Evolutionary conservation across 2,329 filamentous ascomycete genomes (phyloP), one percentile per base, ranked within the genome.

Genomic region (Monosporascus sp.): DNA sequence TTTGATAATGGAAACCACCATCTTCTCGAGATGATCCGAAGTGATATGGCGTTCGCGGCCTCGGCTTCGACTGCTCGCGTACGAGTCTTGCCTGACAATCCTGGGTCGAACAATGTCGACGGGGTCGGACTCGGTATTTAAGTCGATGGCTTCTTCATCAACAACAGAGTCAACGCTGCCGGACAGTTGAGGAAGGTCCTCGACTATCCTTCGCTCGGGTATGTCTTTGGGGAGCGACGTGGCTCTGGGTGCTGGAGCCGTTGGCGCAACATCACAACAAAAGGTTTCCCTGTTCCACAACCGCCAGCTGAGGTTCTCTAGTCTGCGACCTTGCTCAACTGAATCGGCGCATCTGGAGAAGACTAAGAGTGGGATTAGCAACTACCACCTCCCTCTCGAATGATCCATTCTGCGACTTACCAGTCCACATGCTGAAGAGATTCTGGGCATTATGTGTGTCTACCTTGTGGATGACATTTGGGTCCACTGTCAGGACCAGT

Each of bases 281-380:
- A 96, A 91, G 11, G 90, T 93, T 70, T 97, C 92, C 65, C 91
- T 83, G 65, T 91, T 95, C 93, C 92, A 97, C 57, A 97, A 76
- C 64, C 94, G 81, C 94, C 94, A 97, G 70, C 89, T 95, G 59
- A 99, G 79, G 75, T 99, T 97, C 71, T 97, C 94, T 69, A 97
- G 79, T 66, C 94, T 82, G 68, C 90, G 86, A 53, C 94, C 94
- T 73, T 97, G 89, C 69, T 96, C 90, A 70, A 97, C 87, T 50
- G 92, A 94, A 67, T 94, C 90, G 68, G 91, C 91, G 73, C 93
- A 96, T 74, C 91, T 90, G 50, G 91, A 93, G 69, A 97, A 97
- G 56, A 97, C 91, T 94, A 68, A 43, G 56, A 51, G 50, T 48
- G 52, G 46, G 45, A 68, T 76, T 62, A 75, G 71, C 61, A 57